A percentile compares a stretch with the other conserved stretches of the same genome.
phyloP scores from a whole-genome alignment of 176 grass and related monocot genomes.

The Secale cereale region DNA sequence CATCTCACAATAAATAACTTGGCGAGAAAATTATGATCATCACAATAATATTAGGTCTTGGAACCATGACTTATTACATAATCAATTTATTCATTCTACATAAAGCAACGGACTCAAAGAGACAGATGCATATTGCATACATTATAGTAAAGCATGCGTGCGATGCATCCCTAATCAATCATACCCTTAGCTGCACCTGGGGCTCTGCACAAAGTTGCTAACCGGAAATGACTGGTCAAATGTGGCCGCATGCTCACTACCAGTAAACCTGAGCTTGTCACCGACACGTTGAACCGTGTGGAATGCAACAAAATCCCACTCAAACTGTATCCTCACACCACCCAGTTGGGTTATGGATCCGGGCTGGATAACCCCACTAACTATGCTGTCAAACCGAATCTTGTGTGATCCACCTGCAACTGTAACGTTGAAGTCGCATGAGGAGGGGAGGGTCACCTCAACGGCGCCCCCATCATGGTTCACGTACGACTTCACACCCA shows the following conservation, averaged over 20 bases:
- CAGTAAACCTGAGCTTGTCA: not conserved
- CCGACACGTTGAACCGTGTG: not conserved
- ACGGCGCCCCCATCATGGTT: not conserved
- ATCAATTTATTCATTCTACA: too few relatives aligned
- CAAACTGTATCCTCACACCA: not conserved
- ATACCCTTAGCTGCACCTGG: not conserved
- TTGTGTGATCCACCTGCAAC: not conserved
- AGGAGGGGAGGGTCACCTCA: not conserved
- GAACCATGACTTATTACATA: too few relatives aligned
- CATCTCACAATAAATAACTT: too few relatives aligned
- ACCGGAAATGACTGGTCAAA: not conserved
- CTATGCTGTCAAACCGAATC: not conserved
- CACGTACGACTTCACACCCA: not conserved
- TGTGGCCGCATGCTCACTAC: not conserved
- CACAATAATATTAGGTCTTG: too few relatives aligned
- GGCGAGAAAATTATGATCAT: too few relatives aligned
- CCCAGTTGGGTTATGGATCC: not conserved
- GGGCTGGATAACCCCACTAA: not conserved
- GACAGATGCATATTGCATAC: too few relatives aligned
- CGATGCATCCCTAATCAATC: not conserved
- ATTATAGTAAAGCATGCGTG: too few relatives aligned
- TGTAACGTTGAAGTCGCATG: not conserved
- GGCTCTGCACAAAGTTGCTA: not conserved
- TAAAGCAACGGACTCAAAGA: too few relatives aligned
- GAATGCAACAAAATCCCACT: not conserved